phyloP scores from a whole-genome alignment of 2,329 filamentous ascomycete species.

The Furcasterigmium sp. region DNA sequence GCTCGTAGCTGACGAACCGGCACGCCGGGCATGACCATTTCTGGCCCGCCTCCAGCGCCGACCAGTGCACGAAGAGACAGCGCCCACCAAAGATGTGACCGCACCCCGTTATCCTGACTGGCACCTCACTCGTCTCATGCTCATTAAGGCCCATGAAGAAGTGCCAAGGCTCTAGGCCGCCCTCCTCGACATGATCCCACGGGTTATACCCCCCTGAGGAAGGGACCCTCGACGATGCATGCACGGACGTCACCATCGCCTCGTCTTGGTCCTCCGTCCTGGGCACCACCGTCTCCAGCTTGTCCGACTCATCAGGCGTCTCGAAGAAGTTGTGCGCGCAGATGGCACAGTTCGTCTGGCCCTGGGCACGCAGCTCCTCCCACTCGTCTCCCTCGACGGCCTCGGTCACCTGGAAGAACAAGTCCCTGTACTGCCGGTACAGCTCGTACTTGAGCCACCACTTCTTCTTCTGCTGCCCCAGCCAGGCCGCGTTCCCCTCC shows the following conservation, averaged over 20 bases:
- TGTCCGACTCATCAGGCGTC: not conserved
- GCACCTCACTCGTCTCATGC: not conserved
- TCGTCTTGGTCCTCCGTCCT: not conserved
- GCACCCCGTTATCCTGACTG: not conserved
- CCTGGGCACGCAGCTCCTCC: not conserved
- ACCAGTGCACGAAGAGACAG: not conserved
- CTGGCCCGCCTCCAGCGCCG: not conserved
- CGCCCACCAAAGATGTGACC: conserved; percentile 1
- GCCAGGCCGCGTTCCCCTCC: too few relatives aligned
- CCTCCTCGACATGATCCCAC: not conserved
- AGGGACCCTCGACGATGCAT: too few relatives aligned
- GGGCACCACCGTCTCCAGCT: not conserved
- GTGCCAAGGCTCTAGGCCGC: not conserved
- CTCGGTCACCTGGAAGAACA: too few relatives aligned
- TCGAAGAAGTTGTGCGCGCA: not conserved
- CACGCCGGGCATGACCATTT: not conserved
- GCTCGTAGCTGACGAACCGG: not conserved
- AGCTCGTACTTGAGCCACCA: too few relatives aligned
- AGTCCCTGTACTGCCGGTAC: too few relatives aligned
- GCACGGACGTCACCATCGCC: not conserved
- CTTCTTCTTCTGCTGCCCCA: too few relatives aligned
- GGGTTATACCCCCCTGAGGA: too few relatives aligned
- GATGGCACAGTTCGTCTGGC: not conserved
- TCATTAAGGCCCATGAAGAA: not conserved
- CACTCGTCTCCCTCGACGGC: not conserved